Base-by-base conservation (phyloP, 768 basidiomycete genomes). In the Rhodotorula taiwanensis region DNA sequence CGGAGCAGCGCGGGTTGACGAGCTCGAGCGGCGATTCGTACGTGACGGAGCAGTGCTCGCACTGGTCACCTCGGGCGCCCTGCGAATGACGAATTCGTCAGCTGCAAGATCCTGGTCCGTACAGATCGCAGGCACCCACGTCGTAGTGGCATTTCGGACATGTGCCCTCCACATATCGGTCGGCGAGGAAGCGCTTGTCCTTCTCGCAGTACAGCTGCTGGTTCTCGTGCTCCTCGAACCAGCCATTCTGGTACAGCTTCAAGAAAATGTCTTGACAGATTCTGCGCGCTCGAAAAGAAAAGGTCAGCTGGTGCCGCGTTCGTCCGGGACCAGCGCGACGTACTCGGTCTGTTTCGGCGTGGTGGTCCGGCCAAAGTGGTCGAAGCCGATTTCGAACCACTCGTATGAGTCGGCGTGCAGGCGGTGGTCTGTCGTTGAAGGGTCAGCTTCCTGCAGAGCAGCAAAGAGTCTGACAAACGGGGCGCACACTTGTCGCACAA, bases 61-160 rank as follows among this genome's bases (percentile, higher is more conserved):
- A 99, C 78, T 99, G 95, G 75, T 99, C 95, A 13, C 95, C 95
- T 41, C 95, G 87, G 39, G 94, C 95, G 72, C 97, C 95, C 87
- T 90, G 52, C 10, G 3, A 48, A 59, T 31, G n/a, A 30, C 25
- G 36, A 25, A 39, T 11, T 43, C 13, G 15, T 30, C 16, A 8
- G 34, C n/a, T n/a, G n/a, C n/a, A n/a, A n/a, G n/a, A n/a, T n/a
- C n/a, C n/a, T n/a, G n/a, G n/a, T n/a, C n/a, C n/a, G n/a, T n/a
- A n/a, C n/a, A n/a, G 55, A 33, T 27, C 8, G 30, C 34, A 28
- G 20, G n/a, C 18, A 72, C 81, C 69, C 63, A 88, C 88, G 62
- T 91, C 86, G 67, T 85, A 91, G 52, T 81, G 82, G 74, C 95
- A 98, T 76, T 95, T 82, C 1, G 95, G 95, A 74, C 95, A 99